These are phyloP conservation scores for Crucibulum laeve DNA, from an alignment of 768 basidiomycete genomes.

Conservation along the genomic window DNA sequence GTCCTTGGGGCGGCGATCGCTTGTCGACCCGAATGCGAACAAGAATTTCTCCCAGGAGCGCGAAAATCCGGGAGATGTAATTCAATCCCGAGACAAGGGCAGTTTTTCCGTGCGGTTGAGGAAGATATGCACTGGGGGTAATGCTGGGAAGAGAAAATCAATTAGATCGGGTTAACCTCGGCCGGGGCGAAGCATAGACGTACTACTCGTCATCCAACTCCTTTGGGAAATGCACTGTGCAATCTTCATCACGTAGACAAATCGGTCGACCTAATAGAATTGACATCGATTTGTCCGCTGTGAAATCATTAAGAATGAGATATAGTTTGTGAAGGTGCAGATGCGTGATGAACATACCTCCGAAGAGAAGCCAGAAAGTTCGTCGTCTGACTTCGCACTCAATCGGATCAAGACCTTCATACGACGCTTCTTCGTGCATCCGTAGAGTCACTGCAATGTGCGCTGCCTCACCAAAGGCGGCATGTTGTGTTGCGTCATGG, in stretches of 20 bases:
- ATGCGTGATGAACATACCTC: conserved; percentile 45
- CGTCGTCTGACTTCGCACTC: conserved; percentile 85
- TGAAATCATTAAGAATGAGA: neutral
- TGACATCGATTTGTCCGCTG: conserved; percentile 89
- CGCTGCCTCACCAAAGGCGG: conserved; percentile 82
- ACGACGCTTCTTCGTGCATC: conserved; percentile 84
- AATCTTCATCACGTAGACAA: conserved; percentile 86
- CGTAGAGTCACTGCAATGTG: conserved; percentile 79
- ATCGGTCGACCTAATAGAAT: conserved; percentile 82
- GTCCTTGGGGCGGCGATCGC: conserved; percentile 79
- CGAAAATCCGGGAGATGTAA: conserved; percentile 83
- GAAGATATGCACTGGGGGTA: conserved; percentile 77
- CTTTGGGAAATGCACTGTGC: conserved; percentile 83
- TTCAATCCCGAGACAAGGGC: conserved; percentile 84
- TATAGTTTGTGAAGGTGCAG: neutral
- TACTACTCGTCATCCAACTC: conserved; percentile 90
- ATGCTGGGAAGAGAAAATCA: conserved; percentile 45
- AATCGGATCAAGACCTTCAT: conserved; percentile 79
- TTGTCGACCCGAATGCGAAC: conserved; percentile 86
- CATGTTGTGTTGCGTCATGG: conserved; percentile 82
- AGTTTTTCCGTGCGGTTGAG: conserved; percentile 85
- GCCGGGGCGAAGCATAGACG: conserved; percentile 28
- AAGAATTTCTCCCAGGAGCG: conserved; percentile 80
- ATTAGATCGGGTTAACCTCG: conserved; percentile 22
- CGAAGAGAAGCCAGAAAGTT: conserved; percentile 87